Base-by-base conservation (phyloP, 257 asterid genomes). In the Nicotiana attenuata region DNA sequence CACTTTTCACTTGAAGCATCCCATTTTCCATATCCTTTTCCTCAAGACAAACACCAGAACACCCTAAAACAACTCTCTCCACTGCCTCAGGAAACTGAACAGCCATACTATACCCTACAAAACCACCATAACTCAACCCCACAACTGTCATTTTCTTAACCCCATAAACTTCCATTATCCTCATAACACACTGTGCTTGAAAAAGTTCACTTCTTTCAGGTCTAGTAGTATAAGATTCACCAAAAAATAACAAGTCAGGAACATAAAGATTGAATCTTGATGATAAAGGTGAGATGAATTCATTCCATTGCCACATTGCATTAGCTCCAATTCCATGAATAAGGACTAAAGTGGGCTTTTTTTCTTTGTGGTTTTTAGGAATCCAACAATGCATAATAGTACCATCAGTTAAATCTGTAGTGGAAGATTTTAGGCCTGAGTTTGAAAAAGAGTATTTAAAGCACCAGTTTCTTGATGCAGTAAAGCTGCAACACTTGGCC, bases 281-380 rank as follows among this genome's bases (percentile, higher is more conserved):
- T 31, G 96, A 65, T n/a, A 94, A 87, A 5, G 97, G 93, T 7
- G 94, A 88, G 20, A 92, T 84, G 89, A 91, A 90, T 38, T 91
- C 91, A 83, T 86, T 87, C 97, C 97, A 93, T 77, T 94, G 98
- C 99, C 98, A 95, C 95, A 93, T 92, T 73, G 98, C 97, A 87
- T 93, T 93, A 61, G 98, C 94, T 69, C 98, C 98, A 26, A 95
- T 57, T 1, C 98, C 98, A 56, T 95, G 99, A 80, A 93, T 88
- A 65, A 93, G 91, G 78, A 95, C 64, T 7, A 93, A 26, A 28
- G 84, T 88, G 79, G 94, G 93, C 78, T 84, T 93, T 1, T 84
- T 66, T 56, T 87, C 88, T 47, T 87, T 84, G 85, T 63, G 92
- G 81, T 84, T n/a, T 80, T 85, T 89, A 75, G 99, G 99, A 0